Base-by-base conservation (phyloP, 345 rosid species). In the Syzygium aromaticum region DNA sequence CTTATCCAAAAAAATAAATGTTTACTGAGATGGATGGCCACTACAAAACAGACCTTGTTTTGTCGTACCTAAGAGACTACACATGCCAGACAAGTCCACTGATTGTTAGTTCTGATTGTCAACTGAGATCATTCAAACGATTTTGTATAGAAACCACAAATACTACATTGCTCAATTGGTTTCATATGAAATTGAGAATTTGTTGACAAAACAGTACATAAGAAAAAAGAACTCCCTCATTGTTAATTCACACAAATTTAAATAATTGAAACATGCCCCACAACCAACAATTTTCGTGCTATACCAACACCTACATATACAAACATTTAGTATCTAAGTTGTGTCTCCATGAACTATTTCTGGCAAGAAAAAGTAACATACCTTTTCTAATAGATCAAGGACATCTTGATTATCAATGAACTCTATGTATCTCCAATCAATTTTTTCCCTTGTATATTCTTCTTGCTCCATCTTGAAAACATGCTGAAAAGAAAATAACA, bases 381-480 rank as follows among this genome's bases (percentile, higher is more conserved):
- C 99, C 95, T 98, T 98, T 90, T 98, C 99, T 89, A 98, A 92
- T 88, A 98, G 99, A 89, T 96, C 99, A 89, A 96, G 96, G 90
- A 98, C 89, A 93, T 98, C 99, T 90, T 95, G 96, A 92, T 98
- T 98, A 89, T 98, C 99, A 86, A 98, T 89, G 86, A 98, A 98
- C 51, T 98, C 99, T 89, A 98, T 95, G 91, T 98, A 98, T 91
- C 99, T 98, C 99, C 99, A 98, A 91, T 96, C 94, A 90, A 98
- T 98, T 88, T 94, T 95, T 93, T 98, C 99, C 90, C 92, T 95
- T 46, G 96, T 96, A 93, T 97, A 97, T 91, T 97, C 99, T 88
- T 96, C 99, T 92, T 98, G 99, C 92, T 98, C 99, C 99, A 98
- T 96, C 90, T 98, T 98, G 91, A 98, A 98, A 84, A 98, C 99